A percentile compares a stretch with the other conserved stretches of the same genome.
Conservation (phyloP, 129 eudicot genomes). For the Centrapalus pauciflorus region DNA sequence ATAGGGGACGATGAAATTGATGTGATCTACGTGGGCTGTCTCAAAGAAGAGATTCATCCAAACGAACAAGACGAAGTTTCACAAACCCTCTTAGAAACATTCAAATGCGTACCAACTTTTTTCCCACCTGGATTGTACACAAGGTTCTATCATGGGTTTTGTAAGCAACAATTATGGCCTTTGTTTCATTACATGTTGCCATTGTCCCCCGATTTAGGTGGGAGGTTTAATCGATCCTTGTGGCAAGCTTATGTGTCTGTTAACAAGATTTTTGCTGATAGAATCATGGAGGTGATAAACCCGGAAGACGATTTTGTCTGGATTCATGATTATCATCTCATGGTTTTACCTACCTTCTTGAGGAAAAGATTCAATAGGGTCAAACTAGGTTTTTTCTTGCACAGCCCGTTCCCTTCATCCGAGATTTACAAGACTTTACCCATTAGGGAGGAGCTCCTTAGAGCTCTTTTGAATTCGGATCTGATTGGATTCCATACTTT, state of each 20-base stretch:
- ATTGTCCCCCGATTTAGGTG: conserved; percentile 70
- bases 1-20: conserved; percentile 56
- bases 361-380: conserved; percentile 68
- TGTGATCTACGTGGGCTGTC: conserved; percentile 64
- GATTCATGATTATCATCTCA: conserved; percentile 81
- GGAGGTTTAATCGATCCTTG: conserved; percentile 55
- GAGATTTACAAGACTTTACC: conserved; percentile 75
- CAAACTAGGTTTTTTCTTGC: conserved; percentile 74
- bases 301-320: conserved; percentile 85
- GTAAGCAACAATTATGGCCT: conserved; percentile 81
- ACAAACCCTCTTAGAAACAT: conserved; percentile 54
- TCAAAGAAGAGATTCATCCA: conserved; percentile 69
- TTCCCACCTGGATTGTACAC: conserved; percentile 61
- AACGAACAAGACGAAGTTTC: conserved; percentile 77
- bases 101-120: conserved; percentile 76
- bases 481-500: conserved; percentile 81
- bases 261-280: conserved; percentile 77
- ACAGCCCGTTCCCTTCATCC: conserved; percentile 80
- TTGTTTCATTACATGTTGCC: conserved; percentile 85
- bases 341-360: conserved; percentile 73
- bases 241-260: conserved; percentile 91
- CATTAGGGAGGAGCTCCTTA: conserved; percentile 60
- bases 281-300: conserved; percentile 78
- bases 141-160: conserved; percentile 68
- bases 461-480: conserved; percentile 77